Percentiles rank a stretch among this genome's conserved stretches.
These are phyloP conservation scores for Aspergillus niger DNA, from an alignment of 2,329 filamentous ascomycete species.

Conservation along the genomic window DNA sequence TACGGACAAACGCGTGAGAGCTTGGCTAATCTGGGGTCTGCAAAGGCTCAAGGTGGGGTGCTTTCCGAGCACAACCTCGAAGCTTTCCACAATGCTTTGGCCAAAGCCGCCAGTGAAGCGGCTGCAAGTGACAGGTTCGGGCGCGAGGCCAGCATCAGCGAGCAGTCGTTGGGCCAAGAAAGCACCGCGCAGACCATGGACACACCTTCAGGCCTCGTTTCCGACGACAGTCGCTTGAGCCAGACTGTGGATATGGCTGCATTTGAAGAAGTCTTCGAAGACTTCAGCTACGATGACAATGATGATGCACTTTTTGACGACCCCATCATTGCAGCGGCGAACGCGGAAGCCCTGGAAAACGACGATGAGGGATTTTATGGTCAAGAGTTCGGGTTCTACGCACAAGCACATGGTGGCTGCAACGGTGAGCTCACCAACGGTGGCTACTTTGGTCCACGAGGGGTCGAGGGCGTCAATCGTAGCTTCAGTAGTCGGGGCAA, in stretches of 20 bases:
- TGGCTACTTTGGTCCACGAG: conserved; percentile 83
- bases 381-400: conserved; percentile 95
- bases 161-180: conserved; percentile 40
- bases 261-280: conserved; percentile 47
- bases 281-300: conserved; percentile 60
- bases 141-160: conserved; percentile 56
- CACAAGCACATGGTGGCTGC: conserved; percentile 54
- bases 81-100: conserved; percentile 81
- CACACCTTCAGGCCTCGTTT: conserved; percentile 49
- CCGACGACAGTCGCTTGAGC: conserved; percentile 54
- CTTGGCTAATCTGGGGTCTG: conserved; percentile 38
- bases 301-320: conserved; percentile 78
- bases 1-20: conserved; percentile 31
- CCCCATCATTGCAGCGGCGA: conserved; percentile 89
- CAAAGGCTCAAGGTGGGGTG: conserved; percentile 36
- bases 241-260: conserved; percentile 44
- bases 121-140: conserved; percentile 74
- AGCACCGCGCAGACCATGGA: conserved; percentile 40
- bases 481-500: conserved; percentile 72
- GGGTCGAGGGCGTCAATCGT: conserved; percentile 62
- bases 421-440: conserved; percentile 70
- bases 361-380: conserved; percentile 95
- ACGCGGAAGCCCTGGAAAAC: conserved; percentile 87
- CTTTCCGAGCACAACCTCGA: conserved; percentile 62
- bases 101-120: conserved; percentile 76